Evolutionary conservation across 208 protist species (phyloP), one percentile per base, ranked within the genome.

Genomic region (Leishmania guyanensis): DNA sequence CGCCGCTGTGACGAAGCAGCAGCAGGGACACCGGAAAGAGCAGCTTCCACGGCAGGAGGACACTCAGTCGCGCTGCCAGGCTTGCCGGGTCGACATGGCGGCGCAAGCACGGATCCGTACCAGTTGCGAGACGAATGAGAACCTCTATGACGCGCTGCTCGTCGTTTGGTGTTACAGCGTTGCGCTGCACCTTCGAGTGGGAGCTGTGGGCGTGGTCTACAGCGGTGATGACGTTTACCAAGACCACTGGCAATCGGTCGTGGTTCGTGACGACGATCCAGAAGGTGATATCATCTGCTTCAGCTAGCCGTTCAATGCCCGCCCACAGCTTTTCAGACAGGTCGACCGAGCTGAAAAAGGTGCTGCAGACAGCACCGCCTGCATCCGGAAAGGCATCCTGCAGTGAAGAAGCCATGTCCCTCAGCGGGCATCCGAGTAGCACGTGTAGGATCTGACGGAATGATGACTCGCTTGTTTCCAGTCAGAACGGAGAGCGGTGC

Each of bases 261-360:
- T 97, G 91, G 76, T 95, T 88, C 1, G 89, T 82, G 8, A 94
- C 56, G 50, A 96, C 86, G 16, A 90, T 96, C 94, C 94, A 97
- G 72, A 97, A 95, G 1, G 92, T 95, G 16, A 92, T 75, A 75
- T 97, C 90, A 73, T 97, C 94, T 12, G 77, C 90, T 5, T 90
- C 78, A 2, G 92, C 84, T 5, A 96, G 79, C n/a, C 91, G 85
- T 64, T 81, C 54, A 17, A 96, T 39, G 58, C 87, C 77, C 46
- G 68, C 75, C 94, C 94, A 97, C 89, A 88, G 85, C 79, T 90
- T 92, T 39, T 95, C 89, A 5, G 85, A 89, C 33, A 91, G 84
- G 74, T 95, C 93, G 0, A 86, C 88, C 16, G 89, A 91, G 75
- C 83, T 77, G 73, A 95, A 94, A 81, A 95, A 96, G 46, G 82